Evolutionary conservation across 1,284 basidiomycete genomes (phyloP).

Genomic region (Cutaneotrichosporon dermatis): DNA sequence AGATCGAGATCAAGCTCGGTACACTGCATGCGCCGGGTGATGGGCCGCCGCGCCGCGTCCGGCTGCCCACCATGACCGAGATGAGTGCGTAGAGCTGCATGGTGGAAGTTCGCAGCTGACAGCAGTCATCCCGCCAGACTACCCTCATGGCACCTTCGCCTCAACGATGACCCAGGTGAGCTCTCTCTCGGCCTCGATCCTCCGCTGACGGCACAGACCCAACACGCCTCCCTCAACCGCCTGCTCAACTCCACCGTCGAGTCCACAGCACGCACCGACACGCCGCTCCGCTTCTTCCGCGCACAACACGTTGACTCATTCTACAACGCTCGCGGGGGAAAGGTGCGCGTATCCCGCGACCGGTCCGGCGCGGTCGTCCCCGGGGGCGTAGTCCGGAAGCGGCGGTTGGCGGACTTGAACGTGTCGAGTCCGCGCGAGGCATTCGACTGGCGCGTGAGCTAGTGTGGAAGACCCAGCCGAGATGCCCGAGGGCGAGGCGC

Average conservation of each 20-base stretch:
- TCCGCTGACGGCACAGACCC: slow-evolving; percentile 54
- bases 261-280: slow-evolving; percentile 53
- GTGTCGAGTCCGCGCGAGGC: slow-evolving; percentile 73
- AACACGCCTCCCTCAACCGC: slow-evolving; percentile 80
- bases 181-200: too few relatives aligned
- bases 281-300: slow-evolving; percentile 70
- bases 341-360: slow-evolving; percentile 79
- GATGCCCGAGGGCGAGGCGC: slow-evolving; percentile 41
- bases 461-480: slow-evolving; percentile 63
- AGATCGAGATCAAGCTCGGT: slow-evolving; percentile 92
- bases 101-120: slow-evolving; percentile 38
- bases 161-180: slow-evolving; percentile 81
- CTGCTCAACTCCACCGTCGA: slow-evolving; percentile 65
- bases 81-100: slow-evolving; percentile 66
- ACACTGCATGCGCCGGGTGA: slow-evolving; percentile 59
- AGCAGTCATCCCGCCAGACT: slow-evolving; percentile 54
- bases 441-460: slow-evolving; percentile 89
- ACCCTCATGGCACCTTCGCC: slow-evolving; percentile 62
- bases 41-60: slow-evolving; percentile 51
- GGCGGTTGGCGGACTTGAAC: slow-evolving; percentile 80
- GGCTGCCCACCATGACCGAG: slow-evolving; percentile 71
- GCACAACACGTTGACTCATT: slow-evolving; percentile 78
- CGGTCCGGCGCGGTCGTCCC: slow-evolving; percentile 63
- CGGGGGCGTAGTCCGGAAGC: slow-evolving; percentile 64
- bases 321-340: slow-evolving; percentile 54